A percentile compares a stretch with the other conserved stretches of the same genome.
These are phyloP conservation scores for Podila horticola DNA, from an alignment of 192 early-diverging fungal species.

Conservation along the genomic window DNA sequence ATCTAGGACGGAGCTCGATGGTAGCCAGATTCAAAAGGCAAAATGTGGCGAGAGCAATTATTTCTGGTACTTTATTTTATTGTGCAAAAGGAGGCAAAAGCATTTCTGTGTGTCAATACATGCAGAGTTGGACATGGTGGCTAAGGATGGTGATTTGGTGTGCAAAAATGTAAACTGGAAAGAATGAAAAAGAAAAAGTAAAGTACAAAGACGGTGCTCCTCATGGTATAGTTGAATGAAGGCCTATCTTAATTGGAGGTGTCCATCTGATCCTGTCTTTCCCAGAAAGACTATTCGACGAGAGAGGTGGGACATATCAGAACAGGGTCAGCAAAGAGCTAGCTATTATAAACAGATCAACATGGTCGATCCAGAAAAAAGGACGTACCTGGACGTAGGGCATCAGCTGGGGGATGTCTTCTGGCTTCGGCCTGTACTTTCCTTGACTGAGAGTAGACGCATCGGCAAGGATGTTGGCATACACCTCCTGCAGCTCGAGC, in stretches of 20 bases:
- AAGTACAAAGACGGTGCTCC: background rate
- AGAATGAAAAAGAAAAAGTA: background rate
- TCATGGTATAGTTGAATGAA: background rate
- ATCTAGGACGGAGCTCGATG: no score
- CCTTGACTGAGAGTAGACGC: constrained; percentile 28
- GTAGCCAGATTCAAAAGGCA: no score
- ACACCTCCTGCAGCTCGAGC: constrained; percentile 16
- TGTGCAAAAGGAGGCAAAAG: no score
- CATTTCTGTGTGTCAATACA: no score
- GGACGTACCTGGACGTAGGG: constrained; percentile 26
- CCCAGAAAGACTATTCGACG: background rate
- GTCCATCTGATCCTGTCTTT: background rate
- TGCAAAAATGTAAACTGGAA: no score
- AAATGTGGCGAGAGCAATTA: no score
- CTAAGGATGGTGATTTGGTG: no score
- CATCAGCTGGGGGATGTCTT: constrained; percentile 30
- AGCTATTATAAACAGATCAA: background rate
- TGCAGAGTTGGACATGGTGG: no score
- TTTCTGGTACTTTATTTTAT: no score
- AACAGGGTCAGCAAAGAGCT: background rate
- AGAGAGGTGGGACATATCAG: background rate
- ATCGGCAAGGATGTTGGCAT: constrained; percentile 26
- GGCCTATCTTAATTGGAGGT: background rate
- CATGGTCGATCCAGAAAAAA: background rate
- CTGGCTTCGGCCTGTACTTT: constrained; percentile 33